These are phyloP conservation scores for Abrus pulchellus DNA, from an alignment of 306 rosid species.

Conservation along the genomic window DNA sequence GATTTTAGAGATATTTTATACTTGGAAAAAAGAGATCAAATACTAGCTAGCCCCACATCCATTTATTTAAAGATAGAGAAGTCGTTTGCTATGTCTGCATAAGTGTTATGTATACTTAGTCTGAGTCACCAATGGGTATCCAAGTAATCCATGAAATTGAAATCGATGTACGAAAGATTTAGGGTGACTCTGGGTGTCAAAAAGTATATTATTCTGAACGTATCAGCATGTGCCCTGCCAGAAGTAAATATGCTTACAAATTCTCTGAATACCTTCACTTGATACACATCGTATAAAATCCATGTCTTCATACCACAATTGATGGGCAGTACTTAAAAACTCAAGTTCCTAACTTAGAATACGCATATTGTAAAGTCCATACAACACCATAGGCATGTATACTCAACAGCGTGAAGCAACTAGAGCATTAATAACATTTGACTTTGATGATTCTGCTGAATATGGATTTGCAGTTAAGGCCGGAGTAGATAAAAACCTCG, in stretches of 20 bases:
- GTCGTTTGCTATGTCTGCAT: background rate
- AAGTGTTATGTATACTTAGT: background rate
- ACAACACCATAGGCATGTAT: conserved; percentile 9
- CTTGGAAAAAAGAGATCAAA: background rate
- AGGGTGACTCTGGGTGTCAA: background rate
- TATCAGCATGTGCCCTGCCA: background rate
- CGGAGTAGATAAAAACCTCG: conserved; percentile 7
- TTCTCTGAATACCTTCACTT: background rate
- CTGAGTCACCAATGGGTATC: background rate
- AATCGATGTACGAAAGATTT: background rate
- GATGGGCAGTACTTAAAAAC: background rate
- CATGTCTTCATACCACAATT: background rate
- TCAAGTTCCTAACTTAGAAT: background rate
- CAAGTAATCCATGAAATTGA: conserved; percentile 2
- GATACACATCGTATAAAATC: background rate
- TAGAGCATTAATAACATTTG: conserved; percentile 22
- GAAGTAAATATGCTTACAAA: background rate
- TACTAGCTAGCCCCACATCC: background rate
- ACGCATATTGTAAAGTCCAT: background rate
- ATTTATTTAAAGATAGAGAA: conserved; percentile 17
- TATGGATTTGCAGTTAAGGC: conserved; percentile 6
- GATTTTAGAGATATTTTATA: conserved; percentile 10
- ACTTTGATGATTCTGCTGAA: conserved; percentile 25
- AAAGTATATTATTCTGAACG: background rate
- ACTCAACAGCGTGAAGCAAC: background rate